phyloP scores from a whole-genome alignment of 2,329 filamentous ascomycete genomes.

The Pezicula carpinea region DNA sequence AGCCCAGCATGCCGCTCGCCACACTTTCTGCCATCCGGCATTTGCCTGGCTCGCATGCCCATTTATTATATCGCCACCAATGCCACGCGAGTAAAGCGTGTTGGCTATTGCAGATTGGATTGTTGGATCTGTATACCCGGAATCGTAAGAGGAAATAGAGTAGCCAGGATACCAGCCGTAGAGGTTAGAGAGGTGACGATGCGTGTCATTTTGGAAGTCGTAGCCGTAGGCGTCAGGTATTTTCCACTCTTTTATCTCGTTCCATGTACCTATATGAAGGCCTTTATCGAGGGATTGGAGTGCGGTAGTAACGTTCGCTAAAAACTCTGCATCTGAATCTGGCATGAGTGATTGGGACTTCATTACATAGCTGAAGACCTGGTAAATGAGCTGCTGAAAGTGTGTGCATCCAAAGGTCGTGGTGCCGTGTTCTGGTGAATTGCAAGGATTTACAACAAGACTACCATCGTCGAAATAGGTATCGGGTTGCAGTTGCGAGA shows the following conservation, averaged over 20 bases:
- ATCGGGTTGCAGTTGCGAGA: conserved; percentile 48
- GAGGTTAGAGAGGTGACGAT: conserved; percentile 51
- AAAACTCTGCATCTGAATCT: conserved; percentile 27
- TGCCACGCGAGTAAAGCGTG: conserved; percentile 41
- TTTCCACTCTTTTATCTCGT: conserved; percentile 48
- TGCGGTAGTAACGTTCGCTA: conserved; percentile 33
- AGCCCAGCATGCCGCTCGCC: conserved; percentile 53
- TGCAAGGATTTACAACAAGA: conserved; percentile 53
- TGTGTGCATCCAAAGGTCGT: conserved; percentile 50
- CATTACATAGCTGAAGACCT: conserved; percentile 10
- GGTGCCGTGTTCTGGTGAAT: conserved; percentile 51
- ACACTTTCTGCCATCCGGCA: conserved; percentile 54
- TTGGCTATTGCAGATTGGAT: conserved; percentile 41
- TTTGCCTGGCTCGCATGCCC: conserved; percentile 34
- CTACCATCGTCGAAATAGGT: conserved; percentile 43
- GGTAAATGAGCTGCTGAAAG: conserved; percentile 45
- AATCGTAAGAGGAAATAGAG: conserved; percentile 38
- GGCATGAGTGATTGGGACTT: neutral
- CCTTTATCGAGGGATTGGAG: conserved; percentile 45
- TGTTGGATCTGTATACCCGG: conserved; percentile 37
- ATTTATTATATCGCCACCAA: conserved; percentile 34
- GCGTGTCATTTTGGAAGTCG: conserved; percentile 38
- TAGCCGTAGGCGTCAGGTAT: conserved; percentile 28
- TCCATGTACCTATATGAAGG: conserved; percentile 39
- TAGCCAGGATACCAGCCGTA: conserved; percentile 52